These are phyloP conservation scores for Gleditsia sinensis DNA, from an alignment of 306 rosid genomes.

Conservation along the genomic window DNA sequence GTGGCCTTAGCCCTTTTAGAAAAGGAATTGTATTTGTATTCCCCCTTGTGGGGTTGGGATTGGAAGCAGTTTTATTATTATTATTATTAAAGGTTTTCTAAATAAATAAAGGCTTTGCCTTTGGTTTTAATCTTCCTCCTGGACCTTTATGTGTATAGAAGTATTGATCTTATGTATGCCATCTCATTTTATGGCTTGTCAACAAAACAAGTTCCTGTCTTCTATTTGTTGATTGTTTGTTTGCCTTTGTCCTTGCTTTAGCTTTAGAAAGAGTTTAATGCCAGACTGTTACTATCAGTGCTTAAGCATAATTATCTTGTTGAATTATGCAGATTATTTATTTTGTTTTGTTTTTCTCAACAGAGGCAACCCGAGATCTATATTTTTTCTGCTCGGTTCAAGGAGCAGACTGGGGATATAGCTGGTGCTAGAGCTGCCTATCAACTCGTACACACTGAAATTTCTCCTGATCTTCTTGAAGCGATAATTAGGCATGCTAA, in stretches of 20 bases:
- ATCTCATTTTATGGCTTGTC: too few species aligned
- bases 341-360: conserved; percentile 10
- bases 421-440: conserved; percentile 87
- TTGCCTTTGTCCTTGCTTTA: background rate
- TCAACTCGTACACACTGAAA: conserved; percentile 88
- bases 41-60: too few species aligned
- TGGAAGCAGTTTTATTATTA: background rate
- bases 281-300: background rate
- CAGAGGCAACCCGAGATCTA: conserved; percentile 96
- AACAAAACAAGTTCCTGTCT: background rate
- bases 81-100: too few species aligned
- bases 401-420: conserved; percentile 82
- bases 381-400: conserved; percentile 84
- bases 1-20: background rate
- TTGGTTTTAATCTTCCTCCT: background rate
- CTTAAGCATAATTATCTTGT: background rate
- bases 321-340: background rate
- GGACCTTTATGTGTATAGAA: background rate
- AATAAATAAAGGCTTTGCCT: background rate
- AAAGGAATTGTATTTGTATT: background rate
- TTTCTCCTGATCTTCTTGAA: conserved; percentile 93
- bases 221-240: background rate
- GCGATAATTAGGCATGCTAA: conserved; percentile 89
- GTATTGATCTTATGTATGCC: background rate
- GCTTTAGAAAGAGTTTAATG: conserved; percentile 5